Conservation (phyloP, 179 eudicot species). For the Camellia oleifera region DNA sequence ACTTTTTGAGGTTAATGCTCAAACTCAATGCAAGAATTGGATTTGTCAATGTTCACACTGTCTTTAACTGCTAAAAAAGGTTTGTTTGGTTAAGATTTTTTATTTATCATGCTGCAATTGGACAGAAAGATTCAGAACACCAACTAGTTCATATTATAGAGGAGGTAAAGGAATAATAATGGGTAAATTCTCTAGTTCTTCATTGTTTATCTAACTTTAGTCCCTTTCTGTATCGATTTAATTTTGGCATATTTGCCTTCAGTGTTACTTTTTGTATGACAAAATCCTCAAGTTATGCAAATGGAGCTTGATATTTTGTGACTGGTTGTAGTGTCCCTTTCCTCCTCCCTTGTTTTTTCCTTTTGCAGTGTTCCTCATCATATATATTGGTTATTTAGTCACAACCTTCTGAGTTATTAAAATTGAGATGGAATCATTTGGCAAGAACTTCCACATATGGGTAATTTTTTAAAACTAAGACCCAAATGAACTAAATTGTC, state of each 20-base stretch:
- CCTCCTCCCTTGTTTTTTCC: background rate
- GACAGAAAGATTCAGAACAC: conserved; percentile 95
- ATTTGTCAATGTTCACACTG: background rate
- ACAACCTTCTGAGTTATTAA: background rate
- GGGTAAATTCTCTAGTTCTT: conserved; percentile 39
- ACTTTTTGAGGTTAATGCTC: too few relatives aligned
- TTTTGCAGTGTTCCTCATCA: background rate
- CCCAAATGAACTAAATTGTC: background rate
- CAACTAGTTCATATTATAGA: conserved; percentile 79
- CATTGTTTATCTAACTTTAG: background rate
- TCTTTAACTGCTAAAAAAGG: background rate
- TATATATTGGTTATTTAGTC: too few relatives aligned
- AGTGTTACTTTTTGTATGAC: background rate
- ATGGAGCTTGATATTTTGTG: too few relatives aligned
- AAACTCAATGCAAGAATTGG: background rate
- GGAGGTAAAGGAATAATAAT: conserved; percentile 86
- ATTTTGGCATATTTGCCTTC: conserved; percentile 2
- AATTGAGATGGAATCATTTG: background rate
- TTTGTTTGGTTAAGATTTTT: background rate
- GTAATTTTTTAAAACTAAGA: background rate
- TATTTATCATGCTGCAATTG: conserved; percentile 53
- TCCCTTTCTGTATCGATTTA: background rate
- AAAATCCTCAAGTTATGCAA: background rate
- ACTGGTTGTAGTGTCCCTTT: too few relatives aligned
- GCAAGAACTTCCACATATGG: too few relatives aligned